phyloP scores from a whole-genome alignment of 495 filamentous ascomycete genomes.

The Letharia lupina region DNA sequence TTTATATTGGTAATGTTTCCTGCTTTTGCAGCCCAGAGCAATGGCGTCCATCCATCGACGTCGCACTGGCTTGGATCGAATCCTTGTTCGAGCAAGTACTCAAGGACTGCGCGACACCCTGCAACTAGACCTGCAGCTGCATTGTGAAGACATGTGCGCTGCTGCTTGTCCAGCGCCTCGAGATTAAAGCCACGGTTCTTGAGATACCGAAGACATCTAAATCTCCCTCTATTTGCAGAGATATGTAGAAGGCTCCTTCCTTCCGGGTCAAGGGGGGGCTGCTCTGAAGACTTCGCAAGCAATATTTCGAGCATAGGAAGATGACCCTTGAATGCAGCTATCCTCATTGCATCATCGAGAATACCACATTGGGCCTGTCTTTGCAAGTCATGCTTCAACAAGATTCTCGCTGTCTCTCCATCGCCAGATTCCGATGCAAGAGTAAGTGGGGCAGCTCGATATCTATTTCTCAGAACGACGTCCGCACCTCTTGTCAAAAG shows the following conservation, averaged over 20 bases:
- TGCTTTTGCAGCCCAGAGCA: slow-evolving; percentile 9
- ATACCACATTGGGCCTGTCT: neutral
- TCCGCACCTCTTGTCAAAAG: neutral
- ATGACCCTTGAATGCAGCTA: neutral
- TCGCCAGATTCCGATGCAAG: neutral
- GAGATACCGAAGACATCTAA: neutral
- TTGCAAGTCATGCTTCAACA: neutral
- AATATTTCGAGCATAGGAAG: neutral
- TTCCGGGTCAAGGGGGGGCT: neutral
- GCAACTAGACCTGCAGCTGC: neutral
- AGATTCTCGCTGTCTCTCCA: neutral
- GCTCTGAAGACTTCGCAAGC: neutral
- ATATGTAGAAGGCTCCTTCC: neutral
- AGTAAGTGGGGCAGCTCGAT: neutral
- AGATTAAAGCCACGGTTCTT: neutral
- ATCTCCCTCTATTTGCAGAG: neutral
- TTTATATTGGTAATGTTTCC: neutral
- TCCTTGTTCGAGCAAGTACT: slow-evolving; percentile 1
- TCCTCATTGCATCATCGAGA: neutral
- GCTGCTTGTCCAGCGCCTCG: neutral
- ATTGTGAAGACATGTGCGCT: neutral
- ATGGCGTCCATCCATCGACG: slow-evolving; percentile 9
- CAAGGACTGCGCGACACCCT: neutral
- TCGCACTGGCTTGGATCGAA: neutral
- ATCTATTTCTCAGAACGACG: neutral